These are phyloP conservation scores for Tulasnella sp. DNA, from an alignment of 768 basidiomycete genomes.

Conservation along the genomic window DNA sequence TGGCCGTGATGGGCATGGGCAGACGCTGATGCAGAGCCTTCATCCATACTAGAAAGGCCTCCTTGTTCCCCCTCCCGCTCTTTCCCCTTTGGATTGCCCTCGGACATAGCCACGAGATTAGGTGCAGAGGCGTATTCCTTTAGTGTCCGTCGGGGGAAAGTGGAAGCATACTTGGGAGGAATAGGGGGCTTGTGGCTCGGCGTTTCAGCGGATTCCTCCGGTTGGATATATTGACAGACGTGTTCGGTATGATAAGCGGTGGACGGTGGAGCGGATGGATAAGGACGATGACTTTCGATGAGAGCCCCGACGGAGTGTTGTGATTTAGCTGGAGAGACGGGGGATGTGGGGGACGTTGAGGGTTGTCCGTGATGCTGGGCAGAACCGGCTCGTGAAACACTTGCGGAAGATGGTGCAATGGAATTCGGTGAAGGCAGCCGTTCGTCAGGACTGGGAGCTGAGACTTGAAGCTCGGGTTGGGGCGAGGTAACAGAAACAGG, in stretches of 20 bases:
- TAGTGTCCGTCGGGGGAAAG: not conserved
- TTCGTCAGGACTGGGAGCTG: no score
- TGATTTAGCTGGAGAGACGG: no score
- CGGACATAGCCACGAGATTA: not conserved
- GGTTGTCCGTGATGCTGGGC: no score
- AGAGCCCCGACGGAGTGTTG: no score
- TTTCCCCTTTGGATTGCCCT: not conserved
- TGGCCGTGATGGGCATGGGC: not conserved
- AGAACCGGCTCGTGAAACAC: no score
- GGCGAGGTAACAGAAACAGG: not conserved
- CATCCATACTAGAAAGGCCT: not conserved
- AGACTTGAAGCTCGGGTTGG: not conserved
- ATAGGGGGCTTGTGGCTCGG: conserved; percentile 5
- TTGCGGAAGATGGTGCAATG: no score
- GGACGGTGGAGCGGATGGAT: not conserved
- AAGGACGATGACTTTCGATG: not conserved
- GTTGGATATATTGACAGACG: not conserved
- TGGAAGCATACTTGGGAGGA: not conserved
- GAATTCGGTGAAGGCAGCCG: no score
- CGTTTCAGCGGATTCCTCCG: not conserved
- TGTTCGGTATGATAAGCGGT: not conserved
- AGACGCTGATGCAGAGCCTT: not conserved
- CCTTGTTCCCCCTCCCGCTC: not conserved
- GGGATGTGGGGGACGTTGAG: no score
- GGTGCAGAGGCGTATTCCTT: conserved; percentile 7